phyloP scores from a whole-genome alignment of 129 eudicot species.

The Deinandra increscens region DNA sequence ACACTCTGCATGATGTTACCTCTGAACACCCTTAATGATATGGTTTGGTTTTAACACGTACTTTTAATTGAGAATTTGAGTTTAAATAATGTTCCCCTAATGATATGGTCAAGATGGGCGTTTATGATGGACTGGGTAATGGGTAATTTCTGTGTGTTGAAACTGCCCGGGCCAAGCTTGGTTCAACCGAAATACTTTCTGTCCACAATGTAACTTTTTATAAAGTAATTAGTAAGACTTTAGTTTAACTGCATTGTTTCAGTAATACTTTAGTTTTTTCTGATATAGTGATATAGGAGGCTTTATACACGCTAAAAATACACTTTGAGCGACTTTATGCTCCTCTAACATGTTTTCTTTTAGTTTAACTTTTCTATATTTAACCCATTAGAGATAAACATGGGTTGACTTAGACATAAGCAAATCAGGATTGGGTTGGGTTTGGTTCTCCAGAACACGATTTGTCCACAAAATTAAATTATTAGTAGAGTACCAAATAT shows the following conservation, averaged over 20 bases:
- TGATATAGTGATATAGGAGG: not conserved
- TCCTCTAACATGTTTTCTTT: not conserved
- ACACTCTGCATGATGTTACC: not conserved
- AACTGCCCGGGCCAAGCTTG: not conserved
- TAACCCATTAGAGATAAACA: not conserved
- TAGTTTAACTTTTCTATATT: too few species aligned
- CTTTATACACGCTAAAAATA: not conserved
- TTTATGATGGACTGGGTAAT: not conserved
- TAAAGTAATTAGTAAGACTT: not conserved
- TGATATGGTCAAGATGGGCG: not conserved
- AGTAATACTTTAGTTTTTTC: not conserved
- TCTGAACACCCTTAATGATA: not conserved
- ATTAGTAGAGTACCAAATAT: too few species aligned
- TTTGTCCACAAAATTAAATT: too few species aligned
- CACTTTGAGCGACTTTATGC: not conserved
- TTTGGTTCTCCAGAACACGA: too few species aligned
- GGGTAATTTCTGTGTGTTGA: not conserved
- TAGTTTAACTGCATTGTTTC: not conserved
- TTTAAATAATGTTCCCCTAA: not conserved
- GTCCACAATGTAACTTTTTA: not conserved
- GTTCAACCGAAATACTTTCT: not conserved
- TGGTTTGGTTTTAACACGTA: too few species aligned
- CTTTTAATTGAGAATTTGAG: too few species aligned
- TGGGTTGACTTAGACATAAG: not conserved
- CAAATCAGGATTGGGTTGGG: too few species aligned